Conservation (phyloP, 2,329 filamentous ascomycete genomes). For the Verticillium nubilum region DNA sequence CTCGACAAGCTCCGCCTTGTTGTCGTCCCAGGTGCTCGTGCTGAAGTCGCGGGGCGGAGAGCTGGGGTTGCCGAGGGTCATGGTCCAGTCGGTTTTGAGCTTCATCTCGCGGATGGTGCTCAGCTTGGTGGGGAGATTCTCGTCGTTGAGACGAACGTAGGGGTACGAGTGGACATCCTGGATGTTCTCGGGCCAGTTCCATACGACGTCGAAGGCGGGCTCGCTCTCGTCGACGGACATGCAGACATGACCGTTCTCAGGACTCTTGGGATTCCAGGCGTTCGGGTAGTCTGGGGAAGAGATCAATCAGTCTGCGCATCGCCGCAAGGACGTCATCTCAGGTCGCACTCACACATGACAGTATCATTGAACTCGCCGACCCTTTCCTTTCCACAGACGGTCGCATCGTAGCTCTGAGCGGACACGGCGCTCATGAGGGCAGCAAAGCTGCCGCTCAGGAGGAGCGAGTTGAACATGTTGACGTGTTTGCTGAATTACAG, state of each 20-base stretch:
- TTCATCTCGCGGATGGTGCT: slow-evolving; percentile 20
- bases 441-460: slow-evolving; percentile 8
- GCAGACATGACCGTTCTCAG: slow-evolving; percentile 22
- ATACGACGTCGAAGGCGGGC: slow-evolving; percentile 24
- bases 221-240: slow-evolving; percentile 20
- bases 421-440: slow-evolving; percentile 9
- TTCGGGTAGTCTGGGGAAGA: slow-evolving; percentile 15
- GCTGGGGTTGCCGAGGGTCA: slow-evolving; percentile 17
- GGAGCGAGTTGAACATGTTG: slow-evolving; percentile 9
- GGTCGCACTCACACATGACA: slow-evolving; percentile 14
- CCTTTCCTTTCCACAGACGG: slow-evolving; percentile 19
- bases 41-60: slow-evolving; percentile 13
- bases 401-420: slow-evolving; percentile 18
- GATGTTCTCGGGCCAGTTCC: slow-evolving; percentile 20
- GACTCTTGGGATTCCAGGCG: slow-evolving; percentile 26
- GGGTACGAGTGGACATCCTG: slow-evolving; percentile 24
- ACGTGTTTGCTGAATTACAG: background rate
- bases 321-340: background rate
- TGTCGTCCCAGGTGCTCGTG: slow-evolving; percentile 14
- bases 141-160: slow-evolving; percentile 23
- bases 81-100: slow-evolving; percentile 21
- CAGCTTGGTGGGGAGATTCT: slow-evolving; percentile 18
- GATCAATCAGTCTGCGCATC: background rate
- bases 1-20: slow-evolving; percentile 13
- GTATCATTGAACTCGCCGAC: slow-evolving; percentile 15